Base-by-base conservation (phyloP, 2,329 filamentous ascomycete species). In the Curvularia eragrostidis region DNA sequence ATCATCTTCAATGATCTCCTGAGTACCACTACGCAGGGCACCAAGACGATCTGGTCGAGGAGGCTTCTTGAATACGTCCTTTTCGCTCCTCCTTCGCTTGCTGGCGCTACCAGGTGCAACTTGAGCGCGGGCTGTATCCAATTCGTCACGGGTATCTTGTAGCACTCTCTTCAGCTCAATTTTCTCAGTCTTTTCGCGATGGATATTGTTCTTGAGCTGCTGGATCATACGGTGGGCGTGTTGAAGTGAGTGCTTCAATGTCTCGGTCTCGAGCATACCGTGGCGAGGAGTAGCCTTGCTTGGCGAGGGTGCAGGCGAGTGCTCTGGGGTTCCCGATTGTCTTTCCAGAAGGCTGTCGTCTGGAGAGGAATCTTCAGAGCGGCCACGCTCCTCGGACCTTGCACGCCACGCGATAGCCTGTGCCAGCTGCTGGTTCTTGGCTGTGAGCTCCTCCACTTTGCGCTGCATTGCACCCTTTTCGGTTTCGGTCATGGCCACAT, bases 111-210 rank as follows among this genome's bases (percentile, higher is more conserved):
- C 81, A 68, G 52, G 77, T 68, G 69, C 73, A 43, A 73, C 76
- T 67, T 67, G 76, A 30, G 86, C 86, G 47, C 85, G 83, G 58
- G 88, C 85, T 46, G 86, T 78, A 76, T 92, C 95, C 26, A 99
- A 80, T 71, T 99, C 95, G 73, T 99, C 95, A 34, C 93, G 88
- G 23, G 94, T 90, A 70, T 99, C 95, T 79, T 98, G 94, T 28
- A 98, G 86, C 85, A 99, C 91, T 58, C 94, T 90, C 78, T 92
- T 93, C 52, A 98, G 85, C 78, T 99, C 95, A 26, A 98, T 86
- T 82, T 97, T 99, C 77, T 99, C 95, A 0, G 94, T 97, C 87
- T 98, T 99, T 77, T 99, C 95, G 32, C 95, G 90, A 76, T 99
- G 94, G 46, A 98, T 91, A 70, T 93, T 96, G 75, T 90, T 93